phyloP scores from a whole-genome alignment of 768 basidiomycete species.

The Leccinum disarticulatum region DNA sequence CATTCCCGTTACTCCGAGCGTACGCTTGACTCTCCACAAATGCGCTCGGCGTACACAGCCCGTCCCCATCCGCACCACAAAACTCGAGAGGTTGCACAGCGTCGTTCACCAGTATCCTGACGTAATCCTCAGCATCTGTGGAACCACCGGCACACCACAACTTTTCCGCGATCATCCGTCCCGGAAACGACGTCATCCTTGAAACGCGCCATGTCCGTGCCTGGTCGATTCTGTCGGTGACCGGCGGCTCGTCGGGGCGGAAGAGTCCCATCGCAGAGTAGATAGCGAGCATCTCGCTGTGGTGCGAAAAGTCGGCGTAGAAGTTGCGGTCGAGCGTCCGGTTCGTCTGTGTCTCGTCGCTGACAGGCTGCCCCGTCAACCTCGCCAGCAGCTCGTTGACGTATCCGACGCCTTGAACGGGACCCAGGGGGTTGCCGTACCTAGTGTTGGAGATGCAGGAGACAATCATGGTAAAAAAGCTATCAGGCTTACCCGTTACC shows the following conservation, averaged over 20 bases:
- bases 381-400: constrained; percentile 85
- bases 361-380: constrained; percentile 61
- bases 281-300: constrained; percentile 82
- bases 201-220: constrained; percentile 52
- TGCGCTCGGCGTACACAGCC: constrained; percentile 60
- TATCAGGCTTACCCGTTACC: constrained; percentile 55
- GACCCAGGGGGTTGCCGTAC: constrained; percentile 68
- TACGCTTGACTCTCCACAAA: constrained; percentile 76
- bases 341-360: constrained; percentile 76
- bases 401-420: constrained; percentile 83
- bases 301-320: constrained; percentile 85
- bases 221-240: constrained; percentile 20
- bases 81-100: constrained; percentile 62
- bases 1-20: constrained; percentile 63
- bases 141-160: constrained; percentile 48
- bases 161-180: constrained; percentile 71
- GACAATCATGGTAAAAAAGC: not conserved
- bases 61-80: constrained; percentile 51
- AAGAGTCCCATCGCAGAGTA: constrained; percentile 62
- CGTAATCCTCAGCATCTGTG: constrained; percentile 41
- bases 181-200: constrained; percentile 71
- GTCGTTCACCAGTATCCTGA: constrained; percentile 78
- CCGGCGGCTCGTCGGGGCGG: constrained; percentile 29
- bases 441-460: constrained; percentile 34
- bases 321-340: constrained; percentile 62